These are phyloP conservation scores for Wickerhamiella hasegawae DNA, from an alignment of 805 yeast species.

Conservation along the genomic window DNA sequence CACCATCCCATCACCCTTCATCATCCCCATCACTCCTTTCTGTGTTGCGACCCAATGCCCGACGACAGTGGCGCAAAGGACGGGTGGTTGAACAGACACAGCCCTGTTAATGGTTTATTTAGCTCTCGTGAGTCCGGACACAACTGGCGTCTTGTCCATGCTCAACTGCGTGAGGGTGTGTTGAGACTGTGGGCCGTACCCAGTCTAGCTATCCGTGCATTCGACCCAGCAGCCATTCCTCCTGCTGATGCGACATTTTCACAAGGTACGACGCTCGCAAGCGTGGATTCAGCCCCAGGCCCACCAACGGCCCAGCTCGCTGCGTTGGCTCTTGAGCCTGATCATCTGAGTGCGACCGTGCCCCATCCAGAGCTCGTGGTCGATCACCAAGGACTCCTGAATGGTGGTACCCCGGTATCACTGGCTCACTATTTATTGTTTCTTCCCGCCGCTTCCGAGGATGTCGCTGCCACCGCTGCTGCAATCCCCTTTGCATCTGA, in stretches of 20 bases:
- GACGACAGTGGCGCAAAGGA: too few relatives aligned
- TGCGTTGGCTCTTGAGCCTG: neutral
- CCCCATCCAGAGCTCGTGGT: conserved; percentile 45
- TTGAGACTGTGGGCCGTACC: conserved; percentile 42
- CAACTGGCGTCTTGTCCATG: conserved; percentile 35
- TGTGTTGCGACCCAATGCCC: too few relatives aligned
- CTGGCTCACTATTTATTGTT: conserved; percentile 61
- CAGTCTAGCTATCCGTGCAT: conserved; percentile 28
- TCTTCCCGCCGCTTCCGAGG: conserved; percentile 24
- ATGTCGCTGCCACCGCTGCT: neutral
- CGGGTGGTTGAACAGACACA: conserved; percentile 42
- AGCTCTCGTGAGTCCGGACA: conserved; percentile 5
- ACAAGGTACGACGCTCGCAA: neutral
- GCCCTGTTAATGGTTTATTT: conserved; percentile 5
- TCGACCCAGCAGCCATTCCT: conserved; percentile 13
- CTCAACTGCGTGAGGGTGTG: conserved; percentile 54
- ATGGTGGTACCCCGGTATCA: conserved; percentile 50
- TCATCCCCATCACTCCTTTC: too few relatives aligned
- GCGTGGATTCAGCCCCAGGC: neutral
- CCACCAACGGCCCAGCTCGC: too few relatives aligned
- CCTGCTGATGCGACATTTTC: neutral
- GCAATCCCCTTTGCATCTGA: neutral
- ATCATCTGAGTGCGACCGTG: neutral
- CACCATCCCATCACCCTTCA: too few relatives aligned
- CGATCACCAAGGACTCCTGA: conserved; percentile 32